Conservation (phyloP, 257 asterid genomes). For the Primulina huaijiensis region DNA sequence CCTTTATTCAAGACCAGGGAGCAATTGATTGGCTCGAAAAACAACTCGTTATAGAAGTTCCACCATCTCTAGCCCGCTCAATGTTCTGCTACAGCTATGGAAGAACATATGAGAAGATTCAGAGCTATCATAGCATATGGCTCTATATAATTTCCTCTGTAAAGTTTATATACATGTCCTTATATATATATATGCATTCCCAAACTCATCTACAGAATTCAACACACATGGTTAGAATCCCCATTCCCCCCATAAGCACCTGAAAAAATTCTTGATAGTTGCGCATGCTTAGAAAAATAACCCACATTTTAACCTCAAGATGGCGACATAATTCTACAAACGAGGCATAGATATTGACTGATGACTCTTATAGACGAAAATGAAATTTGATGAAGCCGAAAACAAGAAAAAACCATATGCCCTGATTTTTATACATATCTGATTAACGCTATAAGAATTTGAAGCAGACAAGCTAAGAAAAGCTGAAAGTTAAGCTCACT, state of each 20-base stretch:
- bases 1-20: neutral
- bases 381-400: neutral
- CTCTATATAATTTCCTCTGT: neutral
- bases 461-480: neutral
- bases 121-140: neutral
- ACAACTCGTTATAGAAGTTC: neutral
- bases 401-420: neutral
- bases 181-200: neutral
- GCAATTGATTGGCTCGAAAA: neutral
- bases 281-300: neutral
- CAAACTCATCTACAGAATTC: neutral
- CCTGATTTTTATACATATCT: neutral
- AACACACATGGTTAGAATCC: no score
- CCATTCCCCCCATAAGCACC: no score
- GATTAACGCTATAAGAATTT: neutral
- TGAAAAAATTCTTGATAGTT: neutral
- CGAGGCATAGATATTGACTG: neutral
- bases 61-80: neutral
- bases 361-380: neutral
- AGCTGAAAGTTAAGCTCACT: neutral
- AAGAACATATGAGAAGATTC: neutral
- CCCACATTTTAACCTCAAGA: neutral
- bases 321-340: neutral
- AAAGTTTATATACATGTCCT: neutral
- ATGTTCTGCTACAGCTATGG: neutral